Conservation (phyloP, 2,329 filamentous ascomycete species). For the Pseudocercospora cruenta region DNA sequence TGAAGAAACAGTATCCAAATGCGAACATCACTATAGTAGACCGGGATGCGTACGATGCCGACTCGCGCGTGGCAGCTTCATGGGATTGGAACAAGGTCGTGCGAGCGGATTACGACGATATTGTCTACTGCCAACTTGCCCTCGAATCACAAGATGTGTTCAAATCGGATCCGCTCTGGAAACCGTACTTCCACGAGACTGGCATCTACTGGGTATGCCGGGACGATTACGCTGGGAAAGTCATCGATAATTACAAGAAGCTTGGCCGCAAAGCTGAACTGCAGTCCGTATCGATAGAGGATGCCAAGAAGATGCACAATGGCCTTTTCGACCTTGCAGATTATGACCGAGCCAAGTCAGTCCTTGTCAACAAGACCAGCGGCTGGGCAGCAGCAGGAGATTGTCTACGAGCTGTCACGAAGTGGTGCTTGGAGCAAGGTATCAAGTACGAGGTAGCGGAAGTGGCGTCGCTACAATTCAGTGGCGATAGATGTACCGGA, state of each 20-base stretch:
- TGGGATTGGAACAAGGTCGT: constrained; percentile 76
- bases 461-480: constrained; percentile 54
- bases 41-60: constrained; percentile 38
- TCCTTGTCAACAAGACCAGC: constrained; percentile 63
- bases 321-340: constrained; percentile 65
- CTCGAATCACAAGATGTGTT: constrained; percentile 69
- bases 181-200: constrained; percentile 56
- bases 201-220: constrained; percentile 56
- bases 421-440: constrained; percentile 56
- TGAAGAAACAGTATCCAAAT: constrained; percentile 43
- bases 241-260: constrained; percentile 56
- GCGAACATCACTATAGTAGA: constrained; percentile 48
- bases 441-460: constrained; percentile 63
- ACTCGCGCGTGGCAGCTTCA: constrained; percentile 59
- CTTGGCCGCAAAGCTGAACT: constrained; percentile 53
- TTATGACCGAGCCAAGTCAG: constrained; percentile 62
- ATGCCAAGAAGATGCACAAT: constrained; percentile 59
- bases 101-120: constrained; percentile 68
- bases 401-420: constrained; percentile 58
- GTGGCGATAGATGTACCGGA: constrained; percentile 48
- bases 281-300: constrained; percentile 53
- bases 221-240: constrained; percentile 52
- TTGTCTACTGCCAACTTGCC: constrained; percentile 65
- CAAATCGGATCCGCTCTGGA: constrained; percentile 60
- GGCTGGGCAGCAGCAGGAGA: constrained; percentile 68